phyloP scores from a whole-genome alignment of 805 yeast genomes.

The Nakazawaea ambrosiae region DNA sequence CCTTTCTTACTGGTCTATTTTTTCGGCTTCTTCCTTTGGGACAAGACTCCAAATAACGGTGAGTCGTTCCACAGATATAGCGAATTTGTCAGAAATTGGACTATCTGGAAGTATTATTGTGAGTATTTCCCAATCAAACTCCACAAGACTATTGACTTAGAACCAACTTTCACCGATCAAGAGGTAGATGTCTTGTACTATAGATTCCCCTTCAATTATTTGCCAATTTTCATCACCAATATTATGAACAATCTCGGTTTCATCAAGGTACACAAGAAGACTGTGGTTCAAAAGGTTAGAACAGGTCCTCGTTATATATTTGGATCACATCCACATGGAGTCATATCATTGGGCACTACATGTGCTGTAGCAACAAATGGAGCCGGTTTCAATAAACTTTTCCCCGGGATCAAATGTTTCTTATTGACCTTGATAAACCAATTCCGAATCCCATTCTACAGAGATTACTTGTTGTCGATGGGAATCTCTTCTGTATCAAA shows the following conservation, averaged over 20 bases:
- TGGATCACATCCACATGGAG: slow-evolving; percentile 96
- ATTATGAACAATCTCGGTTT: slow-evolving; percentile 1
- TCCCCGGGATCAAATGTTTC: slow-evolving; percentile 81
- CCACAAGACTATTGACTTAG: slow-evolving; percentile 59
- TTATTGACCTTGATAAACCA: slow-evolving; percentile 78
- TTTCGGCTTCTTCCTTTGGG: slow-evolving; percentile 45
- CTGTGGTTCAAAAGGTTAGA: slow-evolving; percentile 22
- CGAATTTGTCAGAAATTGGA: slow-evolving; percentile 44
- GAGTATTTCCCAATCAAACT: slow-evolving; percentile 74
- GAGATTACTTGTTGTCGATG: slow-evolving; percentile 75
- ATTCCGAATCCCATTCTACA: slow-evolving; percentile 74
- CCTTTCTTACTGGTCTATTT: slow-evolving; percentile 57
- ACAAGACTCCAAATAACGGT: slow-evolving; percentile 74
- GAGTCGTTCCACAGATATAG: slow-evolving; percentile 52
- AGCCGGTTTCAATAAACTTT: slow-evolving; percentile 53
- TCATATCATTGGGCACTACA: slow-evolving; percentile 84
- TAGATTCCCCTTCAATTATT: slow-evolving; percentile 10
- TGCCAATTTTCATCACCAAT: slow-evolving; percentile 8
- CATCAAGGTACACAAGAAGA: slow-evolving; percentile 3
- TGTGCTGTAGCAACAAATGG: slow-evolving; percentile 83
- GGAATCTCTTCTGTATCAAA: slow-evolving; percentile 85
- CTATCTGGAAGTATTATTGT: slow-evolving; percentile 66
- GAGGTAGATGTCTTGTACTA: slow-evolving; percentile 11
- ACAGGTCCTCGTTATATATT: slow-evolving; percentile 77
- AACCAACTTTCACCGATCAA: slow-evolving; percentile 58